A percentile compares a stretch with the other conserved stretches of the same genome.
Conservation (phyloP, 108 stramenopile species). For the Schizochytrium sp. region DNA sequence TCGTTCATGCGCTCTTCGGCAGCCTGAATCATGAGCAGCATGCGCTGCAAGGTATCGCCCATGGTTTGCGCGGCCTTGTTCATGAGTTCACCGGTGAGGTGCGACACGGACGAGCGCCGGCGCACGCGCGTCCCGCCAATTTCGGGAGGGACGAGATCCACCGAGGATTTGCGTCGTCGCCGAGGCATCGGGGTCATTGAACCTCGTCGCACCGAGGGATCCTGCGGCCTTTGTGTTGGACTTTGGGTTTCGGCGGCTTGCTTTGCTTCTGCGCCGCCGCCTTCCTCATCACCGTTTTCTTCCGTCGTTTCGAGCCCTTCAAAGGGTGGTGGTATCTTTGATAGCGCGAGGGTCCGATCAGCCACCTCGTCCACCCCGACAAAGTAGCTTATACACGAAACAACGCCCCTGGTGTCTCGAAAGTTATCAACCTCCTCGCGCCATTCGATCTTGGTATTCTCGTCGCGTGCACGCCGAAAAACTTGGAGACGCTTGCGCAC, state of each 20-base stretch:
- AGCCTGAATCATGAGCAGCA: constrained; percentile 31
- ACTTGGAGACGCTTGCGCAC: background rate
- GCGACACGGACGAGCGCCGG: background rate
- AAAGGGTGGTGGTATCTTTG: background rate
- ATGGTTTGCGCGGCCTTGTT: background rate
- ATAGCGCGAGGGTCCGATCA: background rate
- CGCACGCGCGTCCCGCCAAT: background rate
- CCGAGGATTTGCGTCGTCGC: too few relatives aligned
- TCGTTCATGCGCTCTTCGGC: constrained; percentile 44
- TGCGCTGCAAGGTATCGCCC: background rate
- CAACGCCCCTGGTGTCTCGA: background rate
- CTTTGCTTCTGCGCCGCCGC: too few relatives aligned
- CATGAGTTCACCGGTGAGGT: background rate
- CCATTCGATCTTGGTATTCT: background rate
- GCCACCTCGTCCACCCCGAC: background rate
- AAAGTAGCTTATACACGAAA: background rate
- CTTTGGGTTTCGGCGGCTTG: too few relatives aligned
- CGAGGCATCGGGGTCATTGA: too few relatives aligned
- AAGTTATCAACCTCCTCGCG: background rate
- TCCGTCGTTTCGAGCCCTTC: too few relatives aligned
- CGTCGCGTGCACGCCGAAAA: background rate
- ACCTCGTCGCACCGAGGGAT: too few relatives aligned
- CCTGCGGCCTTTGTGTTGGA: too few relatives aligned
- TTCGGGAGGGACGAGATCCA: too few relatives aligned
- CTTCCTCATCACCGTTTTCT: too few relatives aligned